These are phyloP conservation scores for Diaporthe amygdali DNA, from an alignment of 2,329 filamentous ascomycete genomes.

Conservation along the genomic window DNA sequence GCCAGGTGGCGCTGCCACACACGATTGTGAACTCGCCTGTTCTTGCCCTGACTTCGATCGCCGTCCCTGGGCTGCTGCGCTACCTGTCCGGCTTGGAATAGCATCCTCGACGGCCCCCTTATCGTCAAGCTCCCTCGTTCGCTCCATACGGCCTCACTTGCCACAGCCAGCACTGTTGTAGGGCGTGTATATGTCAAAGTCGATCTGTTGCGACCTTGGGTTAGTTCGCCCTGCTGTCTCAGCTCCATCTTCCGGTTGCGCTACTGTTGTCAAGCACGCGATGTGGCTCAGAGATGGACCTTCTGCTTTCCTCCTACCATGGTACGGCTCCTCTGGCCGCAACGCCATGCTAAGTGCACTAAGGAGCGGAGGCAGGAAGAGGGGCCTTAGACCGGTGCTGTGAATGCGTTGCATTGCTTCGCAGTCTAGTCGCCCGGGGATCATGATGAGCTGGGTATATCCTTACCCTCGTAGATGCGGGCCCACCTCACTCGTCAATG, in stretches of 20 bases:
- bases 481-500: slow-evolving; percentile 8
- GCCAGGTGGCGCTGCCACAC: neutral
- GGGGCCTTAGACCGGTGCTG: neutral
- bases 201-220: neutral
- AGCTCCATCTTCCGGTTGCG: neutral
- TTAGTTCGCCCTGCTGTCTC: neutral
- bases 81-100: neutral
- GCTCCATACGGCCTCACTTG: neutral
- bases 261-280: neutral
- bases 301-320: neutral
- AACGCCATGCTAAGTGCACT: neutral
- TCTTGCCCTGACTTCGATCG: neutral
- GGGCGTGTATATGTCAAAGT: no score
- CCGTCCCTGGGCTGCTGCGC: neutral
- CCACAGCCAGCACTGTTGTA: neutral
- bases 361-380: neutral
- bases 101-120: neutral
- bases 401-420: slow-evolving; percentile 13
- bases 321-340: neutral
- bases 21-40: neutral
- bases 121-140: neutral
- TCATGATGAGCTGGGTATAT: slow-evolving; percentile 10
- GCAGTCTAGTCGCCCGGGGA: neutral
- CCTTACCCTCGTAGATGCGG: neutral
- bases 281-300: neutral